Evolutionary conservation across 441 rosid genomes (phyloP).

Genomic region (Mallotus japonicus): DNA sequence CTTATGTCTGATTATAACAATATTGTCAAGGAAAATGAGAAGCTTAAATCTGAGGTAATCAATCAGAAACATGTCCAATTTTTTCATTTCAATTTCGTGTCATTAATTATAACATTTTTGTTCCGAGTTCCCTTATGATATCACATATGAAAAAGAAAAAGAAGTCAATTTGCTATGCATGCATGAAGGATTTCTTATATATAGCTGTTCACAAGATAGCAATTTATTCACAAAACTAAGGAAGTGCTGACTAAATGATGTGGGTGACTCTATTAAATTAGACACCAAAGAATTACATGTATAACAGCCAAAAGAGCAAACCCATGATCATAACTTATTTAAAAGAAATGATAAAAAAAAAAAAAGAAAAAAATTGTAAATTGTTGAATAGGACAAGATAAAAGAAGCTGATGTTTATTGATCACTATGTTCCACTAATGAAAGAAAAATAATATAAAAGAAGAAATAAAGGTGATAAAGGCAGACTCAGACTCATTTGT

Average conservation of each 20-base stretch:
- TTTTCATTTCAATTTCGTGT: too few relatives aligned
- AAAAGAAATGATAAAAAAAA: background rate
- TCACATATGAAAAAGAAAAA: background rate
- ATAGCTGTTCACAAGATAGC: too few relatives aligned
- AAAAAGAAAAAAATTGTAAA: background rate
- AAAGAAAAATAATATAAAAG: background rate
- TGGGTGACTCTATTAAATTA: too few relatives aligned
- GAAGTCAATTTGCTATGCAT: background rate
- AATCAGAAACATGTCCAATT: too few relatives aligned
- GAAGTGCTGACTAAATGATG: too few relatives aligned
- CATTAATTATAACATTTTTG: too few relatives aligned
- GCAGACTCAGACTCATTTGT: background rate
- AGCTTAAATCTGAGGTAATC: slow-evolving; percentile 73
- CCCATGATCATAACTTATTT: background rate
- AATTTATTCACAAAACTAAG: too few relatives aligned
- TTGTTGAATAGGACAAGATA: background rate
- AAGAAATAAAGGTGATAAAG: background rate
- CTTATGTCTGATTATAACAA: slow-evolving; percentile 61
- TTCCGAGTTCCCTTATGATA: too few relatives aligned
- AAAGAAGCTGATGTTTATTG: background rate
- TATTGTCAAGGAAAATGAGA: slow-evolving; percentile 52
- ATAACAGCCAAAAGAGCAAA: too few relatives aligned
- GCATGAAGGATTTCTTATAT: too few relatives aligned
- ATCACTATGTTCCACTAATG: slow-evolving; percentile 2
- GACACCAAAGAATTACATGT: background rate